A percentile compares a stretch with the other conserved stretches of the same genome.
Conservation (phyloP, 495 filamentous ascomycete genomes). For the Hypoxylon perforatum region DNA sequence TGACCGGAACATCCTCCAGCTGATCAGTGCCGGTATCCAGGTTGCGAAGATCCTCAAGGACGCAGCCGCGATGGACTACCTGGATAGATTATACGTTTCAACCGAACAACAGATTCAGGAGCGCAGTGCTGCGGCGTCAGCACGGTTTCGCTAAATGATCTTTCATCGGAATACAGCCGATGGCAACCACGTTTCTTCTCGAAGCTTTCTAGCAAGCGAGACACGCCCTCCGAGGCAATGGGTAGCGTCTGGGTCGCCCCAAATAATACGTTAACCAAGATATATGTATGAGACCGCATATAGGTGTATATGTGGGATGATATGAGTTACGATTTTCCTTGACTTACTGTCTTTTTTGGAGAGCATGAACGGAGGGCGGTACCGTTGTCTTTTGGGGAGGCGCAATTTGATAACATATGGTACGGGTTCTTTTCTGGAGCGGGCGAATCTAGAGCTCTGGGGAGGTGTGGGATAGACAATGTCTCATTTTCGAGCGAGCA, state of each 20-base stretch:
- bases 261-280: slow-evolving; percentile 42
- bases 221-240: slow-evolving; percentile 18
- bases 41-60: slow-evolving; percentile 89
- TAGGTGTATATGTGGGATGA: slow-evolving; percentile 33
- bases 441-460: slow-evolving; percentile 13
- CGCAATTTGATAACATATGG: slow-evolving; percentile 26
- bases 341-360: slow-evolving; percentile 21
- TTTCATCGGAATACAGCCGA: slow-evolving; percentile 29
- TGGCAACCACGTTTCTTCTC: slow-evolving; percentile 37
- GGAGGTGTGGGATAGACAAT: slow-evolving; percentile 23
- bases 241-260: slow-evolving; percentile 26
- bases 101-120: slow-evolving; percentile 82
- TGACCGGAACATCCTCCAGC: slow-evolving; percentile 87
- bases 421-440: slow-evolving; percentile 8
- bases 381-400: slow-evolving; percentile 21
- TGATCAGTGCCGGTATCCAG: slow-evolving; percentile 86
- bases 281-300: slow-evolving; percentile 31
- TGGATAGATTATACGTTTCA: slow-evolving; percentile 74
- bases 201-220: slow-evolving; percentile 32
- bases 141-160: slow-evolving; percentile 54
- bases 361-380: slow-evolving; percentile 19
- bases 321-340: slow-evolving; percentile 43
- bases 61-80: slow-evolving; percentile 79
- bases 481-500: slow-evolving; percentile 38
- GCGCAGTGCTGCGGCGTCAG: slow-evolving; percentile 60